Evolutionary conservation across 768 basidiomycete species (phyloP).

Genomic region (Serendipita sp.): DNA sequence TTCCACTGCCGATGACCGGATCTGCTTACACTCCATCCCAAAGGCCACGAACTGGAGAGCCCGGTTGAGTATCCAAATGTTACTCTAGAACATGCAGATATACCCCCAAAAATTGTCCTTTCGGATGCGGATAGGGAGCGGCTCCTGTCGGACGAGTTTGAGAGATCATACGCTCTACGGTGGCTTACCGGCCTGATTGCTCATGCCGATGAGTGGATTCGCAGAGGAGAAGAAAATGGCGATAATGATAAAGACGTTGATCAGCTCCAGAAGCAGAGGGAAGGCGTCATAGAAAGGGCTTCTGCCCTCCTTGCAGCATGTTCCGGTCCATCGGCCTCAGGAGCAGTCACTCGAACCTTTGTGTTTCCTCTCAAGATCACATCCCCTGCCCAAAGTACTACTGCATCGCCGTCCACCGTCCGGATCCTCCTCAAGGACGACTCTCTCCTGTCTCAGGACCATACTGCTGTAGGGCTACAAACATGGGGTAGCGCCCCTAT

Average conservation of each 20-base stretch:
- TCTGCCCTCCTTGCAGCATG: slow-evolving; percentile 46
- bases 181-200: slow-evolving; percentile 62
- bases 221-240: slow-evolving; percentile 11
- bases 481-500: slow-evolving; percentile 72
- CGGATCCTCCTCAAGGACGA: slow-evolving; percentile 53
- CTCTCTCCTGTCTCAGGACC: slow-evolving; percentile 43
- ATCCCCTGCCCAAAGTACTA: slow-evolving; percentile 11
- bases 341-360: background rate
- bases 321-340: slow-evolving; percentile 40
- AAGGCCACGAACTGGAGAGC: too few relatives aligned
- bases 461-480: slow-evolving; percentile 69
- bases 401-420: slow-evolving; percentile 15
- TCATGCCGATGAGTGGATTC: slow-evolving; percentile 39
- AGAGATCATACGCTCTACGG: slow-evolving; percentile 48
- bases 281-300: slow-evolving; percentile 36
- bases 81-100: background rate
- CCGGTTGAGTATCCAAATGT: background rate
- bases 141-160: slow-evolving; percentile 43
- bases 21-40: too few relatives aligned
- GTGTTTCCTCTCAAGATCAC: slow-evolving; percentile 15
- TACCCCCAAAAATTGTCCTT: background rate
- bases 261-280: slow-evolving; percentile 27
- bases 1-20: too few relatives aligned
- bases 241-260: slow-evolving; percentile 13
- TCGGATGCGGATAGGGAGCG: slow-evolving; percentile 18